A percentile compares a stretch with the other conserved stretches of the same genome.
These are phyloP conservation scores for Chaetomiaceae sp. DNA, from an alignment of 2,329 filamentous ascomycete species.

Conservation along the genomic window DNA sequence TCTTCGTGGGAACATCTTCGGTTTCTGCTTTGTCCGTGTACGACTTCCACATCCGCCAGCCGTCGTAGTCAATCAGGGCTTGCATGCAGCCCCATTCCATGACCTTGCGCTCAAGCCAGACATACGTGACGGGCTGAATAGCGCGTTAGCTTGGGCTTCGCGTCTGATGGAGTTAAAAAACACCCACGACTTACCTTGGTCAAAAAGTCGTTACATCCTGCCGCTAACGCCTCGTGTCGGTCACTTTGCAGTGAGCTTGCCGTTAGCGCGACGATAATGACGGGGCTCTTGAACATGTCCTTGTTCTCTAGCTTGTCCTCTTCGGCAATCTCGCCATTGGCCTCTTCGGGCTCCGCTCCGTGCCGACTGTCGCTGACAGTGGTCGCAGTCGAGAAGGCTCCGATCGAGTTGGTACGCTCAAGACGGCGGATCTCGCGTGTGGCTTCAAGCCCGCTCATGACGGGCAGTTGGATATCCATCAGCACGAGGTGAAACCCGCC, in stretches of 20 bases:
- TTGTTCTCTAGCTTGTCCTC: slow-evolving; percentile 65
- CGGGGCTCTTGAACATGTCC: slow-evolving; percentile 84
- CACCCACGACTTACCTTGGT: slow-evolving; percentile 72
- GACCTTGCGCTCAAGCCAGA: slow-evolving; percentile 95
- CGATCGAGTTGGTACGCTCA: slow-evolving; percentile 86
- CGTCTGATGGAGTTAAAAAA: neutral
- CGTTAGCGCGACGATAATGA: slow-evolving; percentile 95
- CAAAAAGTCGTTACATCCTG: slow-evolving; percentile 96
- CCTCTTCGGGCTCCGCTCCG: slow-evolving; percentile 36
- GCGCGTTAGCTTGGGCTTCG: slow-evolving; percentile 2
- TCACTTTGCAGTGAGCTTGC: slow-evolving; percentile 93
- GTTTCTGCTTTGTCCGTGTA: slow-evolving; percentile 51
- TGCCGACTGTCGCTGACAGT: slow-evolving; percentile 25
- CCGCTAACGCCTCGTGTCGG: slow-evolving; percentile 87
- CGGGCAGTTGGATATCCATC: slow-evolving; percentile 97
- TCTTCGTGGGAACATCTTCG: slow-evolving; percentile 23
- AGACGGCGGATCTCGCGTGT: slow-evolving; percentile 90
- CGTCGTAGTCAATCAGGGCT: slow-evolving; percentile 95
- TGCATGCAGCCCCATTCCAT: slow-evolving; percentile 99
- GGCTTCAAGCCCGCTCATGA: slow-evolving; percentile 93
- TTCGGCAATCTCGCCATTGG: slow-evolving; percentile 46
- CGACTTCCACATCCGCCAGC: slow-evolving; percentile 96
- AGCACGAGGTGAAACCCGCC: slow-evolving; percentile 94
- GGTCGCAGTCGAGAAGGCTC: slow-evolving; percentile 61
- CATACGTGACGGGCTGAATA: slow-evolving; percentile 83